These are phyloP conservation scores for Daldinia concentrica DNA, from an alignment of 495 filamentous ascomycete genomes.

Conservation along the genomic window DNA sequence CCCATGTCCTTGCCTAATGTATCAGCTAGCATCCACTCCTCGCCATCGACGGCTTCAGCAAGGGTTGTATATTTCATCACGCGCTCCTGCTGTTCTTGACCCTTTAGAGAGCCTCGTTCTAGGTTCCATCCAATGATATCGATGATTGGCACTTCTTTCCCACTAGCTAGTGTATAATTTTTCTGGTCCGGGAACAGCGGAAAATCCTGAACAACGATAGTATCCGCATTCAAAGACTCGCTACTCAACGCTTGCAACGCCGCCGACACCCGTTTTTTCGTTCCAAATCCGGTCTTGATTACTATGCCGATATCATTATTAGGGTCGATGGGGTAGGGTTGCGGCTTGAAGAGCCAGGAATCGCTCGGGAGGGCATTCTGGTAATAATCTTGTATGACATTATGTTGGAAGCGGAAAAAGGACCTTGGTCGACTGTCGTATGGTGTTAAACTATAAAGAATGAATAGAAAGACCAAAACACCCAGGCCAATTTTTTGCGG, in stretches of 20 bases:
- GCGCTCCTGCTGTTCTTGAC: constrained; percentile 41
- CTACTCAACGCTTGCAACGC: constrained; percentile 51
- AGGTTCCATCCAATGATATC: constrained; percentile 52
- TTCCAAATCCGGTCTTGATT: constrained; percentile 60
- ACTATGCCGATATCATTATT: constrained; percentile 52
- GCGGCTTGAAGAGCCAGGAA: constrained; percentile 41
- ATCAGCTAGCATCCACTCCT: constrained; percentile 49
- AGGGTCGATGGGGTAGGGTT: constrained; percentile 47
- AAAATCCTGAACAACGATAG: constrained; percentile 56
- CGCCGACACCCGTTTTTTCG: constrained; percentile 47
- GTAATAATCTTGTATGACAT: constrained; percentile 39
- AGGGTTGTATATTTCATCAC: constrained; percentile 51
- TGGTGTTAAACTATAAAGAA: constrained; percentile 40
- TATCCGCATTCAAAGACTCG: constrained; percentile 43
- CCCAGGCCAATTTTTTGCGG: constrained; percentile 42
- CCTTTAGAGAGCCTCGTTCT: constrained; percentile 36
- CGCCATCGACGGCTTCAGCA: constrained; percentile 47
- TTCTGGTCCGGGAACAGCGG: constrained; percentile 38
- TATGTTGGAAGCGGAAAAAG: constrained; percentile 47
- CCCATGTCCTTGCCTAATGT: constrained; percentile 50
- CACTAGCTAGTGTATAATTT: constrained; percentile 37
- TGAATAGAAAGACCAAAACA: constrained; percentile 34
- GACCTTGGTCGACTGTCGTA: constrained; percentile 40
- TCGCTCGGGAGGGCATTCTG: constrained; percentile 45
- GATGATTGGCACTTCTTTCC: constrained; percentile 44